Percentiles rank a stretch among this genome's conserved stretches.
Conservation (phyloP, 2,329 filamentous ascomycete species). For the Aspergillus carbonarius region DNA sequence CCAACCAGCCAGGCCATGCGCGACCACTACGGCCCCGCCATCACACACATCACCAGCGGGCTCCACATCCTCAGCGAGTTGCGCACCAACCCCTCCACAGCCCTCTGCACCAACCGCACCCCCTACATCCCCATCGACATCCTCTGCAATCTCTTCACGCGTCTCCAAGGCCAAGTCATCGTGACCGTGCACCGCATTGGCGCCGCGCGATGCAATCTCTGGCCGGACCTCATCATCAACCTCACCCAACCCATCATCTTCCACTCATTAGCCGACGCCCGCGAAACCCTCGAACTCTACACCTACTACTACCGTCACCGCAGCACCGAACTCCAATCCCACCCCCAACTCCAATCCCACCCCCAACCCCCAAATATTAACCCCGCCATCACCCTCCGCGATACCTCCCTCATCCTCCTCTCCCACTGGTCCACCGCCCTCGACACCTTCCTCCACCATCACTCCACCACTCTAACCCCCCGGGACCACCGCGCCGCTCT, state of each 20-base stretch:
- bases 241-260: background rate
- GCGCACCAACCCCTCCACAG: background rate
- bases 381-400: background rate
- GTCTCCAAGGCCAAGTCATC: background rate
- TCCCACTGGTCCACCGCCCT: background rate
- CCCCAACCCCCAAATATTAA: background rate
- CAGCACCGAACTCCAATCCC: background rate
- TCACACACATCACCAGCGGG: conserved; percentile 1
- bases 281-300: conserved; percentile 1
- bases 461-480: background rate
- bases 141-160: background rate
- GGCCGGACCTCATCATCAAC: background rate
- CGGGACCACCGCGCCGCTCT: background rate
- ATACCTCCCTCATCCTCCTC: background rate
- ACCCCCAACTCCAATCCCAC: too few relatives aligned
- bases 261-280: background rate
- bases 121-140: background rate
- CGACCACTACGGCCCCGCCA: background rate
- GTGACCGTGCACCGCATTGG: background rate
- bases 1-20: background rate
- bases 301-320: background rate
- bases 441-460: background rate
- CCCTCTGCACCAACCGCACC: background rate
- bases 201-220: background rate
- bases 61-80: background rate